phyloP scores from a whole-genome alignment of 208 protist genomes.

The Herpetomonas tarakana region DNA sequence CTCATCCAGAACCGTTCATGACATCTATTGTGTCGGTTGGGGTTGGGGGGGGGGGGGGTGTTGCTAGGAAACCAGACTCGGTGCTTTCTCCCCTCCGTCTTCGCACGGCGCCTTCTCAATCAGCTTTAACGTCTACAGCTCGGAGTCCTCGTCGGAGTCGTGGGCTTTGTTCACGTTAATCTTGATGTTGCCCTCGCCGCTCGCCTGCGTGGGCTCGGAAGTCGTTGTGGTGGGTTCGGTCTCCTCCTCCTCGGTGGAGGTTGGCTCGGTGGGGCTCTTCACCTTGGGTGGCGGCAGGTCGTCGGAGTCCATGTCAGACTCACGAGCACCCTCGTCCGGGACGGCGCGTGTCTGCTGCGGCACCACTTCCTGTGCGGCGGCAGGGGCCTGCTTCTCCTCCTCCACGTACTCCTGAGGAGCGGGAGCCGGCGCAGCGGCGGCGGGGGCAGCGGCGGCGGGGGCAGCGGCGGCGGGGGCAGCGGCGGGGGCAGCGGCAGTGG shows the following conservation, averaged over 20 bases:
- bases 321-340: background rate
- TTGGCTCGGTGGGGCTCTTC: constrained; percentile 4
- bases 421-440: constrained; percentile 1
- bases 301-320: background rate
- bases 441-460: constrained; percentile 6
- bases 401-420: background rate
- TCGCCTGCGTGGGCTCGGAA: constrained; percentile 15
- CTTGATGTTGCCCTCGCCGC: constrained; percentile 16
- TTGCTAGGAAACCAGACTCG: no score
- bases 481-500: constrained; percentile 2
- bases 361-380: background rate
- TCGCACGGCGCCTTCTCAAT: no score
- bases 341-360: no score
- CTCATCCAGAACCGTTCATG: no score
- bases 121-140: no score
- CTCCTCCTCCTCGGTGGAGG: constrained; percentile 10
- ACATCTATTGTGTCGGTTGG: no score
- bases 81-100: no score
- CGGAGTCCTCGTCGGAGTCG: constrained; percentile 26
- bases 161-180: constrained; percentile 11
- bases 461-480: background rate
- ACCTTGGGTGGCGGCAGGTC: constrained; percentile 1
- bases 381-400: background rate
- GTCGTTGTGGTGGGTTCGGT: no score
- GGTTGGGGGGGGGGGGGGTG: no score